Evolutionary conservation across 2,329 filamentous ascomycete species (phyloP).

Genomic region (Helotiales sp.): DNA sequence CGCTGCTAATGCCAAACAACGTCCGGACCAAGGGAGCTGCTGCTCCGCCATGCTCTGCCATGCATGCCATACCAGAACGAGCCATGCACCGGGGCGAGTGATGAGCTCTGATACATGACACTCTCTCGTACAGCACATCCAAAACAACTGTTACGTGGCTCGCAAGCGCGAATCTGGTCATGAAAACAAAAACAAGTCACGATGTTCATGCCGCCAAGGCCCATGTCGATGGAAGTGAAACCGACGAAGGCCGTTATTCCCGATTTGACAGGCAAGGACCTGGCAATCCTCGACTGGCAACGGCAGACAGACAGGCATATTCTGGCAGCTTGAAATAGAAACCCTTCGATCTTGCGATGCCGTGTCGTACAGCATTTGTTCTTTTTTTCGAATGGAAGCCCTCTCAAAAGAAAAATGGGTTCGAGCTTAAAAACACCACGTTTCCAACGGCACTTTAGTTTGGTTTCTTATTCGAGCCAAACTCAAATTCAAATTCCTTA

Average conservation of each 20-base stretch:
- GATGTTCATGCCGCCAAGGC: constrained; percentile 27
- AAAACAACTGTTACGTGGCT: constrained; percentile 35
- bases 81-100: not conserved
- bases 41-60: not conserved
- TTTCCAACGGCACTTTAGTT: not conserved
- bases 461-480: not conserved
- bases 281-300: not conserved
- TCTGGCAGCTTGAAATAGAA: not conserved
- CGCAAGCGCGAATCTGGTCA: constrained; percentile 12
- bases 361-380: not conserved
- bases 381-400: not conserved
- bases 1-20: not conserved
- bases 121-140: constrained; percentile 28
- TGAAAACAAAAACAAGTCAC: constrained; percentile 4
- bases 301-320: not conserved
- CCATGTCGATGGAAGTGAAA: constrained; percentile 26
- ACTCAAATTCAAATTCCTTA: not conserved
- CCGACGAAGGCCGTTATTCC: constrained; percentile 27
- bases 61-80: not conserved
- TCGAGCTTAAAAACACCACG: not conserved
- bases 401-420: not conserved
- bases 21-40: constrained; percentile 6
- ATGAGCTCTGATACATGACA: constrained; percentile 1
- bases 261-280: constrained; percentile 12
- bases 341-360: not conserved